phyloP scores from a whole-genome alignment of 768 basidiomycete genomes.

The Inosperma sp. region DNA sequence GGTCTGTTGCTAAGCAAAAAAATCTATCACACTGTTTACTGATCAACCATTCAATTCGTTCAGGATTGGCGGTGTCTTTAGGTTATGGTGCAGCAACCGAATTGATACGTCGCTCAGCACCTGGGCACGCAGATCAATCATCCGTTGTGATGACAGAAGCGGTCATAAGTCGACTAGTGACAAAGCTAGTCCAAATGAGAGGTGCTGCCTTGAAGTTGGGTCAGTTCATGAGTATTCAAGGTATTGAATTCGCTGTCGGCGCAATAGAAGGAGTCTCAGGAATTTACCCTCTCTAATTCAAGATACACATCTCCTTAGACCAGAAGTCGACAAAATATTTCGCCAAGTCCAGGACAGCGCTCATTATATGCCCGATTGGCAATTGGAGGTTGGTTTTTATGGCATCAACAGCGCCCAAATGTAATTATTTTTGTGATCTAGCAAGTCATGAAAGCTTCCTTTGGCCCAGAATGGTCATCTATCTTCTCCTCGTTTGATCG shows the following conservation, averaged over 20 bases:
- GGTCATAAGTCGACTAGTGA: constrained; percentile 84
- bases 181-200: constrained; percentile 91
- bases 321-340: constrained; percentile 84
- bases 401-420: no score
- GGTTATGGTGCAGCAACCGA: constrained; percentile 89
- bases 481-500: constrained; percentile 74
- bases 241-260: constrained; percentile 22
- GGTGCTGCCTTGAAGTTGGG: constrained; percentile 96
- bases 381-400: constrained; percentile 72
- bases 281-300: not conserved
- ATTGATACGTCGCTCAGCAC: constrained; percentile 64
- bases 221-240: constrained; percentile 97
- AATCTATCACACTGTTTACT: constrained; percentile 1
- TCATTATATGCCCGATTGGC: constrained; percentile 99
- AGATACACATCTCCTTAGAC: constrained; percentile 88
- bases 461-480: constrained; percentile 68
- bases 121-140: constrained; percentile 30
- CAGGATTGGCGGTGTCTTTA: constrained; percentile 88
- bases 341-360: constrained; percentile 90
- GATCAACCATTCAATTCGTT: not conserved
- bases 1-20: not conserved
- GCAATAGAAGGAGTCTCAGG: no score
- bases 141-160: constrained; percentile 86
- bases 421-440: constrained; percentile 15
- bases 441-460: constrained; percentile 69